Evolutionary conservation across 257 asterid species (phyloP).

Genomic region (Anisodus tanguticus): DNA sequence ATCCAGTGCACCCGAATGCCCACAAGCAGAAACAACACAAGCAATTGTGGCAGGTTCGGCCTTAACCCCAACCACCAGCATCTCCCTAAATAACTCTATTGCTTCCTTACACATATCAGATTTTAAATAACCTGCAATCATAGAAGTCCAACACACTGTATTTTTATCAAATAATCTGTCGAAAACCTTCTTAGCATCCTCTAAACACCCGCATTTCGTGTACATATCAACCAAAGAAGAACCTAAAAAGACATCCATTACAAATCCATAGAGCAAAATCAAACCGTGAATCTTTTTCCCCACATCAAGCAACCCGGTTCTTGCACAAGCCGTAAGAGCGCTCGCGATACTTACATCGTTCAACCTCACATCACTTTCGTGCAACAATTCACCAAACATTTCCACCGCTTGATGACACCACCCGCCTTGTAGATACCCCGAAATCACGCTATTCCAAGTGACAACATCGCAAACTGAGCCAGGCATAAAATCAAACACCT

Average conservation of each 20-base stretch:
- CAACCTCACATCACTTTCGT: slow-evolving; percentile 9
- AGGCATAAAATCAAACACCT: slow-evolving; percentile 30
- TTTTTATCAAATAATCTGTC: slow-evolving; percentile 25
- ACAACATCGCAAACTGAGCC: slow-evolving; percentile 33
- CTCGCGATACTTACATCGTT: slow-evolving; percentile 33
- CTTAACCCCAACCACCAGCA: slow-evolving; percentile 28
- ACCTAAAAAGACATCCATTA: slow-evolving; percentile 29
- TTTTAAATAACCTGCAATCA: slow-evolving; percentile 33
- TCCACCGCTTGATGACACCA: slow-evolving; percentile 23
- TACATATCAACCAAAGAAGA: slow-evolving; percentile 36
- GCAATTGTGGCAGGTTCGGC: slow-evolving; percentile 34
- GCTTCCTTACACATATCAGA: slow-evolving; percentile 33
- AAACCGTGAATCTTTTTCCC: slow-evolving; percentile 31
- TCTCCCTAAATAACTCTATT: slow-evolving; percentile 26
- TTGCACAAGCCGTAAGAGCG: slow-evolving; percentile 32
- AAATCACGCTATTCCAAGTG: slow-evolving; percentile 36
- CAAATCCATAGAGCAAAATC: slow-evolving; percentile 27
- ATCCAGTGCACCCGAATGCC: slow-evolving; percentile 33
- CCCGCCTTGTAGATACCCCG: slow-evolving; percentile 32
- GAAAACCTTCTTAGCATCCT: slow-evolving; percentile 31
- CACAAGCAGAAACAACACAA: slow-evolving; percentile 33
- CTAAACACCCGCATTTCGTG: slow-evolving; percentile 29
- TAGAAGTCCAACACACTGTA: slow-evolving; percentile 34
- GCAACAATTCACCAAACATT: slow-evolving; percentile 19
- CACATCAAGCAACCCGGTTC: slow-evolving; percentile 26